These are phyloP conservation scores for Leucosporidium scottii DNA, from an alignment of 768 basidiomycete genomes.

Conservation along the genomic window DNA sequence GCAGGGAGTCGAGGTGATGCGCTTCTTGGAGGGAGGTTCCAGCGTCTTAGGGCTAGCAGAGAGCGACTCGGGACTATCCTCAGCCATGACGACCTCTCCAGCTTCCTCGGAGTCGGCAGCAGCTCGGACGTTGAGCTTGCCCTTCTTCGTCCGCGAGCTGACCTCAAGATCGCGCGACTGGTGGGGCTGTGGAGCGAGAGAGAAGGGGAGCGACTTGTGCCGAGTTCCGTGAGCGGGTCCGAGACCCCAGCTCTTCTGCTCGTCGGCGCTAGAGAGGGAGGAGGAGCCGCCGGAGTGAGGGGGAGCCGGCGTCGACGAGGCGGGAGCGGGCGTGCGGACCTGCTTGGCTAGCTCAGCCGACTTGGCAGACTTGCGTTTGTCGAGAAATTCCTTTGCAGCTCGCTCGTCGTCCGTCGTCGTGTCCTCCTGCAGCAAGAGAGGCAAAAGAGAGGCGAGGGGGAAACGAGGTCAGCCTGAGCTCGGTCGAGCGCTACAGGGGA, in stretches of 20 bases:
- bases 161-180: slow-evolving; percentile 78
- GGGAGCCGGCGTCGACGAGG: not conserved
- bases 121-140: slow-evolving; percentile 92
- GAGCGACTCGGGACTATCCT: slow-evolving; percentile 38
- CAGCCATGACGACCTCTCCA: slow-evolving; percentile 93
- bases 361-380: no score
- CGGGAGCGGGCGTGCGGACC: not conserved
- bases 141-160: slow-evolving; percentile 93
- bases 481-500: not conserved
- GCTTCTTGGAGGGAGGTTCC: not conserved
- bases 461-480: not conserved
- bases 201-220: no score
- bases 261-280: not conserved
- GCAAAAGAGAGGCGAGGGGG: no score
- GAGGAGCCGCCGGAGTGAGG: not conserved
- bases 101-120: slow-evolving; percentile 93
- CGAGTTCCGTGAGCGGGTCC: no score
- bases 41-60: not conserved
- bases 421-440: not conserved
- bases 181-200: not conserved
- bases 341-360: no score
- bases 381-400: not conserved
- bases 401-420: not conserved
- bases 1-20: not conserved
- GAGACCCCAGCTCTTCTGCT: not conserved